These are phyloP conservation scores for Cotoneaster glaucophyllus DNA, from an alignment of 306 rosid species.

Conservation along the genomic window DNA sequence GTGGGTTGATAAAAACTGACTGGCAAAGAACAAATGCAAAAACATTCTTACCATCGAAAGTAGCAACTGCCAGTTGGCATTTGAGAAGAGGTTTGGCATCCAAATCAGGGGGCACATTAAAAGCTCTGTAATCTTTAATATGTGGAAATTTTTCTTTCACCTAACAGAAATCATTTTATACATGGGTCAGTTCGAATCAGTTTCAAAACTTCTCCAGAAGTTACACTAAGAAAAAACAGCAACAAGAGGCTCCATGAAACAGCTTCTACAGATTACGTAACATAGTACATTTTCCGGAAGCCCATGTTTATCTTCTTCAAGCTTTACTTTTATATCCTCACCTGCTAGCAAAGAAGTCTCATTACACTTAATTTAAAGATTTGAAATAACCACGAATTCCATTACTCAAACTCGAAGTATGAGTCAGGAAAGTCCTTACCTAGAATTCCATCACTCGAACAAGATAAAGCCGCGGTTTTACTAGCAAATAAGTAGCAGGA, in stretches of 20 bases:
- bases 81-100: slow-evolving; percentile 64
- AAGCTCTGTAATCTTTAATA: slow-evolving; percentile 57
- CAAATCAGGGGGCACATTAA: slow-evolving; percentile 44
- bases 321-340: slow-evolving; percentile 64
- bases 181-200: slow-evolving; percentile 4
- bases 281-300: slow-evolving; percentile 53
- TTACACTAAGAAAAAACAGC: background rate
- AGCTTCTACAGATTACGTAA: background rate
- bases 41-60: slow-evolving; percentile 51
- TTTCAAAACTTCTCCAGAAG: background rate
- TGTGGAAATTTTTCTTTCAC: slow-evolving; percentile 82
- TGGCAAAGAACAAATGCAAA: background rate
- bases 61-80: slow-evolving; percentile 57
- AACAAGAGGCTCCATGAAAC: background rate
- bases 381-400: background rate
- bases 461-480: slow-evolving; percentile 44
- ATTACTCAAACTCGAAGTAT: background rate
- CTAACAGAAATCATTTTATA: slow-evolving; percentile 25
- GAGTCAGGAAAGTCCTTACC: slow-evolving; percentile 34
- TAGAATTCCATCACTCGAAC: slow-evolving; percentile 39
- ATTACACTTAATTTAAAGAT: background rate
- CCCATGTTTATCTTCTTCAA: slow-evolving; percentile 56
- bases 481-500: slow-evolving; percentile 57
- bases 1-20: background rate
- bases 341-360: slow-evolving; percentile 40